Evolutionary conservation across 2,329 filamentous ascomycete species (phyloP).

Genomic region (Arthroderma sp.): DNA sequence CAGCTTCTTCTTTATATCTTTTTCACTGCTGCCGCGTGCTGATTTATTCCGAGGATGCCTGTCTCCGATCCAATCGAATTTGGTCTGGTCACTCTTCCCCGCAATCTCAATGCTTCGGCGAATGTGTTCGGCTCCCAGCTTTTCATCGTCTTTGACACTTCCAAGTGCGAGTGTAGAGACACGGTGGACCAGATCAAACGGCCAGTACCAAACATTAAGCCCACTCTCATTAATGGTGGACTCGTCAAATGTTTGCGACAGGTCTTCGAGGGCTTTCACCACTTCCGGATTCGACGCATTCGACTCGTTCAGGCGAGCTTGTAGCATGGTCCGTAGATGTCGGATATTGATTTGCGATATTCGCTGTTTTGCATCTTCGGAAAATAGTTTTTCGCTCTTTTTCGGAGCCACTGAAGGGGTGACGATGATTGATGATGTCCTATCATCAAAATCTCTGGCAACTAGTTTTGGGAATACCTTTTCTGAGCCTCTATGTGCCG

Average conservation of each 20-base stretch:
- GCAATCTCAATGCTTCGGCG: slow-evolving; percentile 24
- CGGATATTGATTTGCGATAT: slow-evolving; percentile 48
- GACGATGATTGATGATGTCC: slow-evolving; percentile 42
- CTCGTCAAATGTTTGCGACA: slow-evolving; percentile 20
- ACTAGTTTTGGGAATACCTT: slow-evolving; percentile 33
- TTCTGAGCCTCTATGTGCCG: slow-evolving; percentile 35
- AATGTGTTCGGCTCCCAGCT: slow-evolving; percentile 27
- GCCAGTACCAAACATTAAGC: slow-evolving; percentile 42
- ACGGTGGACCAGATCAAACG: slow-evolving; percentile 48
- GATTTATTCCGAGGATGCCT: slow-evolving; percentile 19
- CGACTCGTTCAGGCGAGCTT: slow-evolving; percentile 22
- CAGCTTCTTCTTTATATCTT: slow-evolving; percentile 35
- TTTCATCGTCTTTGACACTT: slow-evolving; percentile 28
- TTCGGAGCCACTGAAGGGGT: slow-evolving; percentile 34
- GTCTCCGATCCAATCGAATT: slow-evolving; percentile 23
- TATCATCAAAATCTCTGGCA: slow-evolving; percentile 34
- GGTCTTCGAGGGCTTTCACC: slow-evolving; percentile 17
- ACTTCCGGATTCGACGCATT: slow-evolving; percentile 7
- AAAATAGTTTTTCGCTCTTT: slow-evolving; percentile 28
- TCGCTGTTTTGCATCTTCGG: slow-evolving; percentile 36
- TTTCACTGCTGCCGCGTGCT: slow-evolving; percentile 22
- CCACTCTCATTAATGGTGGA: slow-evolving; percentile 21
- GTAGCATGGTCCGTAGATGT: slow-evolving; percentile 51
- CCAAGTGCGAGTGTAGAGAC: slow-evolving; percentile 43
- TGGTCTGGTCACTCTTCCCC: slow-evolving; percentile 29